Conservation (phyloP, 2,329 filamentous ascomycete species). For the Sporothrix inflata region DNA sequence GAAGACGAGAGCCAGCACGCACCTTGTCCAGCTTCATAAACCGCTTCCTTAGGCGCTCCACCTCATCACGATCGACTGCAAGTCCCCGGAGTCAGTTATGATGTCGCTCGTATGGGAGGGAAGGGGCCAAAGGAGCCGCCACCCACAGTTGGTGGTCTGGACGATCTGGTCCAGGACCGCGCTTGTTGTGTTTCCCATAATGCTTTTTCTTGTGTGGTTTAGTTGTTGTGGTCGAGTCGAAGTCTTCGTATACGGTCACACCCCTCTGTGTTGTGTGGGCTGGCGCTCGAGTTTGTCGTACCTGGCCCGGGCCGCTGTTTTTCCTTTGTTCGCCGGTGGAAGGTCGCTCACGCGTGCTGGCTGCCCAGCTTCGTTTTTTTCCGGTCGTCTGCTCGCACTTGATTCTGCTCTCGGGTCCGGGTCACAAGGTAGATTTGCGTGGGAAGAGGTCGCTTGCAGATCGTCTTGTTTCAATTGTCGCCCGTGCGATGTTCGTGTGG, state of each 20-base stretch:
- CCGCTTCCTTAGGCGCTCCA: conserved; percentile 90
- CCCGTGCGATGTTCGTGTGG: not conserved
- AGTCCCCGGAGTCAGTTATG: not conserved
- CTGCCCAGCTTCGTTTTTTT: conserved; percentile 8
- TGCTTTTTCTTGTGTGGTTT: conserved; percentile 20
- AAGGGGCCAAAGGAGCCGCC: not conserved
- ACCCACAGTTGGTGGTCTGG: conserved; percentile 88
- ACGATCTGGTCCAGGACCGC: conserved; percentile 92
- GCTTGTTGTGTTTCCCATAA: conserved; percentile 71
- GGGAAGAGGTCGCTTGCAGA: no score
- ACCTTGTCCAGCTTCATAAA: conserved; percentile 99
- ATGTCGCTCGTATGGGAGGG: not conserved
- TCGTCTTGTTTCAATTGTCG: not conserved
- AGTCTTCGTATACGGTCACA: not conserved
- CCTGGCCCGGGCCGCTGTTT: not conserved
- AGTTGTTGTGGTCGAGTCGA: not conserved
- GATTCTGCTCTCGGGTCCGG: not conserved
- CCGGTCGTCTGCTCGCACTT: not conserved
- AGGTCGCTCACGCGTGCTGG: conserved; percentile 11
- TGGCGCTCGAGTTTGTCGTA: not conserved
- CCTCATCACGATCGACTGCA: conserved; percentile 95
- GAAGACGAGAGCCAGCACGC: conserved; percentile 31
- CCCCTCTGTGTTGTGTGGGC: not conserved
- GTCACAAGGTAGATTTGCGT: not conserved
- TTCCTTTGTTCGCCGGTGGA: not conserved